Conservation (phyloP, 441 rosid species). For the Breynia disticha region DNA sequence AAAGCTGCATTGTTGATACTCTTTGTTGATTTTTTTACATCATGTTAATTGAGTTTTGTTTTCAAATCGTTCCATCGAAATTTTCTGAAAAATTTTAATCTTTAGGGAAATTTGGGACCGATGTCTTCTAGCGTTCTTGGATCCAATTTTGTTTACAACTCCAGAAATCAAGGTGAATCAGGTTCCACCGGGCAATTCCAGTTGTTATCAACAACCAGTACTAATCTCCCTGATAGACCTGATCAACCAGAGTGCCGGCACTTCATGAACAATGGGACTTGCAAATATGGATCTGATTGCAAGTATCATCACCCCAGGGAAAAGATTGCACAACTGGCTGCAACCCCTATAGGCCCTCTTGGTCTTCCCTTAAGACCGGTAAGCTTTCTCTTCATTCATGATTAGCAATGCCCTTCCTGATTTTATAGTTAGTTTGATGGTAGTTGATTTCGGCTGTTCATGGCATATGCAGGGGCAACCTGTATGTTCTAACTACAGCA, state of each 20-base stretch:
- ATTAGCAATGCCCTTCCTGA: too few relatives aligned
- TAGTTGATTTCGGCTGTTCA: too few relatives aligned
- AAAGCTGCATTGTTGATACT: too few relatives aligned
- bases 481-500: conserved; percentile 45
- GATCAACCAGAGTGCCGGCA: conserved; percentile 67
- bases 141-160: conserved; percentile 25
- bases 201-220: conserved; percentile 21
- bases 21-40: too few relatives aligned
- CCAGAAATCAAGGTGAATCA: conserved; percentile 27
- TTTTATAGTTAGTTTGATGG: too few relatives aligned
- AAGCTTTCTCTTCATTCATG: conserved; percentile 23
- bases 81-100: background rate
- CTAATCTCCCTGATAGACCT: conserved; percentile 45
- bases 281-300: conserved; percentile 76
- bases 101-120: conserved; percentile 36
- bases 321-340: conserved; percentile 30
- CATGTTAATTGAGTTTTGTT: too few relatives aligned
- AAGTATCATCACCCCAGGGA: conserved; percentile 62
- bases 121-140: conserved; percentile 32
- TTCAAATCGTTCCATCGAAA: too few relatives aligned
- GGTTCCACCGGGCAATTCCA: conserved; percentile 29
- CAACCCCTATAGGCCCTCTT: conserved; percentile 27
- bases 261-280: conserved; percentile 62
- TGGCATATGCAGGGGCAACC: conserved; percentile 52
- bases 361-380: conserved; percentile 68